Base-by-base conservation (phyloP, 768 basidiomycete species). In the Kwoniella bestiolae region DNA sequence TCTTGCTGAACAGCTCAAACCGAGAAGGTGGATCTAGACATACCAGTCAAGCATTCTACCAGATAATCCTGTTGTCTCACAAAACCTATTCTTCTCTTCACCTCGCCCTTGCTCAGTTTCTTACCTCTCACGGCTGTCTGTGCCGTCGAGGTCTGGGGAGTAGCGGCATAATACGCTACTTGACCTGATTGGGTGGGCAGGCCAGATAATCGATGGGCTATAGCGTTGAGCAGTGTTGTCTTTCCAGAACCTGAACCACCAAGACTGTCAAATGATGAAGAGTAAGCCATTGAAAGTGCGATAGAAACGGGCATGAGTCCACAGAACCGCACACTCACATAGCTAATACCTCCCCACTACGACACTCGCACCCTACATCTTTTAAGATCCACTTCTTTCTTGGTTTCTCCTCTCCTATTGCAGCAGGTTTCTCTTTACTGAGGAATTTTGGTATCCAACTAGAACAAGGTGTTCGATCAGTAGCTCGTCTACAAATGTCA, bases 21-120 rank as follows among this genome's bases (percentile, higher is more conserved):
- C 18, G 49, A 31, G 3, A 8, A 18, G 26, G 35, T 18, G 12
- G 23, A 50, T 26, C 35, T 5, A 35, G 5, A 49, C 72, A 45
- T 49, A 79, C 80, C 80, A 11, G 81, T 82, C n/a, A 84, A 70
- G 71, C 82, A 79, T 1, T 83, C 82, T 5, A 83, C 73, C 31
- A 84, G 62, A 57, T 75, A 82, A 67, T 84, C 83, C 59, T 79
- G 70, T 66, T 84, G 83, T 38, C 82, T 65, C 0, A 84, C 83
- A 63, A 83, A 84, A 1, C 83, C 83, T 32, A 84, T 79, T 56
- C 72, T 56, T 14, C 73, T 67, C 63, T 75, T 79, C 23, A 79
- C 70, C 46, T 72, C 72, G 29, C 70, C 58, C 47, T 65, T 67
- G 23, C 63, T 29, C 41, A 77, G 44, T 53, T 68, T 64, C 31